Evolutionary conservation across 2,329 filamentous ascomycete species (phyloP).

Genomic region (Aureobasidium pullulans): DNA sequence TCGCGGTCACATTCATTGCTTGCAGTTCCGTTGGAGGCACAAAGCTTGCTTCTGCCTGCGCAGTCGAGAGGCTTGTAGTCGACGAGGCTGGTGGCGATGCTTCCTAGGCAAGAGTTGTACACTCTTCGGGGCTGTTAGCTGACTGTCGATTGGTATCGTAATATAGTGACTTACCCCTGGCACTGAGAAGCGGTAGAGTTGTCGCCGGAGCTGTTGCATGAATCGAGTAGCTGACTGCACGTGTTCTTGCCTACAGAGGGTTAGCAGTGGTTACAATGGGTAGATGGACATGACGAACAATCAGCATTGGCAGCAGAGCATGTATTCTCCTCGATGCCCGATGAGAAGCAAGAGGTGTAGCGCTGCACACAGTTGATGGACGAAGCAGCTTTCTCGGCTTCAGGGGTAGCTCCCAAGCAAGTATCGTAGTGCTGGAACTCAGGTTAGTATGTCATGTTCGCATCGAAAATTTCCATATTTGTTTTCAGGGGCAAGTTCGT

Average conservation of each 20-base stretch:
- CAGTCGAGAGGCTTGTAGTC: neutral
- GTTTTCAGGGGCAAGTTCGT: too few species aligned
- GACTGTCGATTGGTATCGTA: too few species aligned
- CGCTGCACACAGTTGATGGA: constrained; percentile 5
- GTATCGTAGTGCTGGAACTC: neutral
- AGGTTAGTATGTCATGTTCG: too few species aligned
- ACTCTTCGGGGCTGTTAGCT: neutral
- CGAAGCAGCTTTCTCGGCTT: neutral
- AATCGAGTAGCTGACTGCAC: neutral
- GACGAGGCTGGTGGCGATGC: neutral
- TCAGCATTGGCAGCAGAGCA: neutral
- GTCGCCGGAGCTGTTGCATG: neutral
- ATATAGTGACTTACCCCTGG: neutral
- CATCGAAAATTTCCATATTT: too few species aligned
- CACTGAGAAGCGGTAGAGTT: neutral
- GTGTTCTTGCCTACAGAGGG: neutral
- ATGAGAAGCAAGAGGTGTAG: neutral
- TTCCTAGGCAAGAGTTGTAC: constrained; percentile 5
- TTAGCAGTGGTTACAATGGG: neutral
- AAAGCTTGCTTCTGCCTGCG: neutral
- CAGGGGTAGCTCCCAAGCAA: neutral
- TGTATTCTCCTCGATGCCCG: neutral
- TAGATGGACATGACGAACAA: neutral
- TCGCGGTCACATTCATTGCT: neutral
- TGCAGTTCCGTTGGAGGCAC: neutral